Conservation (phyloP, 169 alveolate genomes). For the Plasmodium ovale region DNA sequence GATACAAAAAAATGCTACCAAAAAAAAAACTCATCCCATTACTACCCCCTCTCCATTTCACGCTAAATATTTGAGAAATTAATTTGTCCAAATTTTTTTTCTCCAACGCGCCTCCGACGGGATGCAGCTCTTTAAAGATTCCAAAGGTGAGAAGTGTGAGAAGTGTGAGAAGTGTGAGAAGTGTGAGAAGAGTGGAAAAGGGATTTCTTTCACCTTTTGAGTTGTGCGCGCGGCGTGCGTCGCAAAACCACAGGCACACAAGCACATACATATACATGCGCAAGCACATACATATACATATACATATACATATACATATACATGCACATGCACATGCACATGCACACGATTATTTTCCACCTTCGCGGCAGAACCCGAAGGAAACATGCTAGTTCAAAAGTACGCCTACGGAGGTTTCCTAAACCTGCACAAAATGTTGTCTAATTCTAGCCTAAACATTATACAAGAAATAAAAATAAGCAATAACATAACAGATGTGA, state of each 20-base stretch:
- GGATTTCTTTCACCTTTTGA: no score
- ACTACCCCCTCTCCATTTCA: background rate
- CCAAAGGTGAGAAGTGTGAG: conserved; percentile 36
- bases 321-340: no score
- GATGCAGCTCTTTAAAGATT: conserved; percentile 30
- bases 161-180: no score
- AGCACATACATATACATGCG: no score
- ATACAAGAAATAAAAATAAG: conserved; percentile 39
- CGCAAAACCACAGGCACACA: no score
- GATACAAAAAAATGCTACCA: background rate
- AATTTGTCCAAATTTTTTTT: background rate
- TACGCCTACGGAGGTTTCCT: conserved; percentile 59
- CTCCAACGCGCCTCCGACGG: conserved; percentile 1
- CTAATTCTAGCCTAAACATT: conserved; percentile 13
- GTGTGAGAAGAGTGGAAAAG: no score
- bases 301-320: no score
- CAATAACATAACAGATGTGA: conserved; percentile 4
- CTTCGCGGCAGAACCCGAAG: conserved; percentile 10
- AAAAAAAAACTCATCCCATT: background rate
- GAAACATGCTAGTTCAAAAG: conserved; percentile 39
- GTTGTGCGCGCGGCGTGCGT: no score
- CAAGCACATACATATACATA: no score
- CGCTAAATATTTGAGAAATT: background rate
- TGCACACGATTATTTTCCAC: no score
- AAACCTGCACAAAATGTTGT: conserved; percentile 30